Evolutionary conservation across 1,284 basidiomycete species (phyloP), one percentile per base, ranked within the genome.

Genomic region (Papiliotrema nemorosa): DNA sequence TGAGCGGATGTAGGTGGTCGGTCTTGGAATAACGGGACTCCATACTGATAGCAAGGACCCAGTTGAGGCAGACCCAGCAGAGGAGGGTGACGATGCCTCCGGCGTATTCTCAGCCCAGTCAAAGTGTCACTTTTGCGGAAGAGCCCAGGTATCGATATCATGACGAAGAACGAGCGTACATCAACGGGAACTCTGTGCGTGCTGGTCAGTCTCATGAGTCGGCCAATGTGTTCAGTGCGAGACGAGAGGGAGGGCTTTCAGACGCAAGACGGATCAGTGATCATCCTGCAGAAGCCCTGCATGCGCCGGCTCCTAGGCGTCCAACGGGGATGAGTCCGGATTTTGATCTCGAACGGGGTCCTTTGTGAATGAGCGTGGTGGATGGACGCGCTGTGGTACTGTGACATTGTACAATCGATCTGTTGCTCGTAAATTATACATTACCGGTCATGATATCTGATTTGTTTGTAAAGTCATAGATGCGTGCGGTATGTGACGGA

Each of bases 81-180:
- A 21, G 44, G 26, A 7, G 44, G 18, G 44, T 47, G 18, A 47
- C 44, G 24, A 47, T 47, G 44, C 44, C 44, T 6, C 44, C 44
- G n/a, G 44, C 35, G 13, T 47, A 47, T n/a, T 21, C 34, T 27
- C 44, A 36, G 18, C 44, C 44, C 12, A 16, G 25, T 18, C 27
- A 12, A 34, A 10, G 12, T 3, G 12, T 14, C 29, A 31, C 9
- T 14, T 7, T 7, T 14, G 14, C 9, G 29, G 29, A 31, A 31
- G 9, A 31, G 14, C 7, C 14, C 14, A 7, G 29, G 14, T 7
- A 14, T 31, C 9, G 29, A 7, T 31, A 31, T 31, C 9, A 31
- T 31, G 29, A 31, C 14, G 29, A 31, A 14, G n/a, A n/a, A n/a
- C n/a, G n/a, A n/a, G n/a, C n/a, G n/a, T n/a, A n/a, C n/a, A n/a